These are phyloP conservation scores for Lunularia cruciata DNA, from an alignment of 225 moss, liverwort and hornwort genomes.

Conservation along the genomic window DNA sequence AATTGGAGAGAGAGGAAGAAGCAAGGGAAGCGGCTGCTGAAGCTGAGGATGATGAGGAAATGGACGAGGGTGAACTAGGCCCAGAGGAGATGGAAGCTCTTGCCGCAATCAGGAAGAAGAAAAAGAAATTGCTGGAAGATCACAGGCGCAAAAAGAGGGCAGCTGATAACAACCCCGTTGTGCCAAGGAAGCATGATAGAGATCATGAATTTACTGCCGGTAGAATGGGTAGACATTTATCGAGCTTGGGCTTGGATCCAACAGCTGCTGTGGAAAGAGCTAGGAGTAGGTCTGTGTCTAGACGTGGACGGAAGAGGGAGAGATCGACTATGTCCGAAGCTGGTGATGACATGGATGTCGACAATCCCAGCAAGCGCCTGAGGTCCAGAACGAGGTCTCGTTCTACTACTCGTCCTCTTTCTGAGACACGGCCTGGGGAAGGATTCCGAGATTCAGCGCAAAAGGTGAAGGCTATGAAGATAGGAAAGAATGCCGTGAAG, in stretches of 20 bases:
- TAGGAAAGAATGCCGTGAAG: slow-evolving; percentile 83
- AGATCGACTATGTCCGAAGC: slow-evolving; percentile 63
- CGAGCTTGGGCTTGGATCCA: slow-evolving; percentile 85
- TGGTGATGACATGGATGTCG: slow-evolving; percentile 77
- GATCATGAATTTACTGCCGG: slow-evolving; percentile 69
- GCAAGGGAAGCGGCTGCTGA: slow-evolving; percentile 54
- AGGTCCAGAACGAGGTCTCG: slow-evolving; percentile 71
- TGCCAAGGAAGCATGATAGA: slow-evolving; percentile 84
- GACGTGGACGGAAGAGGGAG: slow-evolving; percentile 79
- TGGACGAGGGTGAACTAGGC: slow-evolving; percentile 86
- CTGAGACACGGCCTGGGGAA: slow-evolving; percentile 85
- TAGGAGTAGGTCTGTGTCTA: slow-evolving; percentile 72
- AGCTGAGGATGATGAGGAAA: slow-evolving; percentile 69
- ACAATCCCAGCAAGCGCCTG: slow-evolving; percentile 73
- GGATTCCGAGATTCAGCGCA: slow-evolving; percentile 89
- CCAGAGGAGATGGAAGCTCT: slow-evolving; percentile 79
- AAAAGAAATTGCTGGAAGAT: slow-evolving; percentile 77
- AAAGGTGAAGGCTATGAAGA: slow-evolving; percentile 89
- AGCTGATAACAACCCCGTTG: slow-evolving; percentile 84
- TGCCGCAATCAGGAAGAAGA: slow-evolving; percentile 87
- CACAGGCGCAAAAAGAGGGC: slow-evolving; percentile 87
- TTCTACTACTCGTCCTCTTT: slow-evolving; percentile 72
- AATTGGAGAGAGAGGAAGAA: slow-evolving; percentile 90
- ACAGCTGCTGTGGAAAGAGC: slow-evolving; percentile 73
- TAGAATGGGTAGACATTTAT: slow-evolving; percentile 92